Percentiles rank a stretch among this genome's conserved stretches.
phyloP scores from a whole-genome alignment of 768 basidiomycete species.

The Coprinopsis cinerea region DNA sequence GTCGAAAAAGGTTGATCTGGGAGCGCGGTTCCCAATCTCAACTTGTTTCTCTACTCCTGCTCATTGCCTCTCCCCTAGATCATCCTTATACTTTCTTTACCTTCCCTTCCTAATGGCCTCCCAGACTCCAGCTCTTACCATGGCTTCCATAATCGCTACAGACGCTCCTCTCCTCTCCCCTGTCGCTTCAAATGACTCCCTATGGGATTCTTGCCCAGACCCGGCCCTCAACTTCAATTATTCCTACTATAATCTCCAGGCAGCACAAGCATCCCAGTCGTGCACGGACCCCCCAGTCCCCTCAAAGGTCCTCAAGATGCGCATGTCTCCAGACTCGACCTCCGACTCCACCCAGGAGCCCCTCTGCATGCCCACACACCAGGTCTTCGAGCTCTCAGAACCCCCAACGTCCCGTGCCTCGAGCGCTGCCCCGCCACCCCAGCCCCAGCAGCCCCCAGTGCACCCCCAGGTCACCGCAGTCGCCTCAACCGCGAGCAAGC shows the following conservation, averaged over 20 bases:
- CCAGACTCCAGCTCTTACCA: conserved; percentile 33
- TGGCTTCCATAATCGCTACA: conserved; percentile 53
- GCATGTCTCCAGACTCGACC: conserved; percentile 36
- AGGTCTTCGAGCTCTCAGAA: conserved; percentile 62
- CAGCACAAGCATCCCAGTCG: conserved; percentile 25
- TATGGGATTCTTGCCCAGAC: conserved; percentile 47
- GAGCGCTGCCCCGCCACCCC: conserved; percentile 22
- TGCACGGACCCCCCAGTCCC: conserved; percentile 39
- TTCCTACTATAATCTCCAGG: conserved; percentile 35
- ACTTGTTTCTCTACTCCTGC: conserved; percentile 5
- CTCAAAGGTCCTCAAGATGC: conserved; percentile 45
- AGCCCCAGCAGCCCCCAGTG: conserved; percentile 23
- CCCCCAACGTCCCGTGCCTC: conserved; percentile 12
- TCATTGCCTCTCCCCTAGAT: not conserved
- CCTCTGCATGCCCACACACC: conserved; percentile 62
- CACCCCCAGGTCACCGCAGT: conserved; percentile 27
- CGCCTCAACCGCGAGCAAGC: conserved; percentile 24
- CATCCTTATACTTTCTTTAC: conserved; percentile 6
- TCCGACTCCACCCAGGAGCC: conserved; percentile 35
- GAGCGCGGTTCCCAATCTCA: not conserved
- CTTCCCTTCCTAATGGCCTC: conserved; percentile 18
- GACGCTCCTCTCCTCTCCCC: conserved; percentile 59
- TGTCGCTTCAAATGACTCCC: conserved; percentile 28
- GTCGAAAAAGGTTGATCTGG: not conserved
- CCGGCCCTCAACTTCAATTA: conserved; percentile 41